These are phyloP conservation scores for Mycena epipterygia DNA, from an alignment of 768 basidiomycete species.

Conservation along the genomic window DNA sequence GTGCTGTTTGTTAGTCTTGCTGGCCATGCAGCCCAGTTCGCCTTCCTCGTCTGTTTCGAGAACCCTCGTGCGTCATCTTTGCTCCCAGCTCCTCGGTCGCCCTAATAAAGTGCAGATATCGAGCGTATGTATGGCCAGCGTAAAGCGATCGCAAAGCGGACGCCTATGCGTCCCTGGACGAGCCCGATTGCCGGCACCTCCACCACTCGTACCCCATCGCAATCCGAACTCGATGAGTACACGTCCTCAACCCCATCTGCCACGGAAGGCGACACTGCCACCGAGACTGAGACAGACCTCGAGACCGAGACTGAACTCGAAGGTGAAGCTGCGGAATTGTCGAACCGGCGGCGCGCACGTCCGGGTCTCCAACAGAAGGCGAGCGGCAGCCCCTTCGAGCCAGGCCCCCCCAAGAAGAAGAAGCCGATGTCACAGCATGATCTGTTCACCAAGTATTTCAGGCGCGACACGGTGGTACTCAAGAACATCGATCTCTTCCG, in stretches of 20 bases:
- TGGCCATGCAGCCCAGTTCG: constrained; percentile 96
- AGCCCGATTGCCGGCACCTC: constrained; percentile 36
- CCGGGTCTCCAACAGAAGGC: constrained; percentile 40
- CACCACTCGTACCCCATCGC: constrained; percentile 34
- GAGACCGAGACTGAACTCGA: constrained; percentile 74
- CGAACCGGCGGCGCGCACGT: constrained; percentile 11
- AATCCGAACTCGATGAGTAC: constrained; percentile 43
- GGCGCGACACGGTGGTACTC: constrained; percentile 86
- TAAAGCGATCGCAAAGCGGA: constrained; percentile 90
- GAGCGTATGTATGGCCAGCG: constrained; percentile 94
- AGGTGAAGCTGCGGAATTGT: constrained; percentile 42
- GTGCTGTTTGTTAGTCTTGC: constrained; percentile 95
- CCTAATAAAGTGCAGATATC: constrained; percentile 72
- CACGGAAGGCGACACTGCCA: constrained; percentile 81
- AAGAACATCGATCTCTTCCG: constrained; percentile 88
- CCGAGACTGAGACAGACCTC: constrained; percentile 80
- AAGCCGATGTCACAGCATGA: constrained; percentile 84
- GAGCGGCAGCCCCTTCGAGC: constrained; percentile 48
- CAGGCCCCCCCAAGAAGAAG: constrained; percentile 38
- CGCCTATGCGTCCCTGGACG: constrained; percentile 62
- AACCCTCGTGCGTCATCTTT: constrained; percentile 86
- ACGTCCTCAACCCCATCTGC: constrained; percentile 68
- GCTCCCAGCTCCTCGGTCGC: not conserved
- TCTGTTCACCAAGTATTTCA: constrained; percentile 90
- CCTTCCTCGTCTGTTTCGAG: constrained; percentile 95